Percentiles rank a stretch among this genome's conserved stretches.
Conservation (phyloP, 306 rosid species). For the Sicyos baderoa region DNA sequence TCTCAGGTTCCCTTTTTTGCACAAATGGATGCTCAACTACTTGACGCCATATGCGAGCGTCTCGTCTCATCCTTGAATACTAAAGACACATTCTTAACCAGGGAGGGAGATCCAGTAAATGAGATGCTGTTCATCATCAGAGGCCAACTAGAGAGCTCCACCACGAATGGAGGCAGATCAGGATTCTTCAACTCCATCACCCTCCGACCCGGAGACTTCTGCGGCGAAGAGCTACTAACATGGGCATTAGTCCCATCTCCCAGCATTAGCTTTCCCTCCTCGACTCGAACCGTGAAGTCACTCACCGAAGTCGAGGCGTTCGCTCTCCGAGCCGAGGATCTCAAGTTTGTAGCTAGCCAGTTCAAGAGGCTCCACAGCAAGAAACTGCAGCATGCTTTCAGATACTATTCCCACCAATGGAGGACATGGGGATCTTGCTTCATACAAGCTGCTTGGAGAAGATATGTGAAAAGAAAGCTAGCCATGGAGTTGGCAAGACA, state of each 20-base stretch:
- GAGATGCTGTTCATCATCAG: conserved; percentile 85
- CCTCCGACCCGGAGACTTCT: conserved; percentile 65
- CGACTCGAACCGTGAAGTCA: conserved; percentile 64
- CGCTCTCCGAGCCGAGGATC: conserved; percentile 71
- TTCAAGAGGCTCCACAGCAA: conserved; percentile 83
- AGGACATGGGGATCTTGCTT: conserved; percentile 77
- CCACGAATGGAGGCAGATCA: conserved; percentile 74
- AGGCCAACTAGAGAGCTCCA: conserved; percentile 82
- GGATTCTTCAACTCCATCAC: conserved; percentile 75
- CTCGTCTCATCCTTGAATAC: conserved; percentile 68
- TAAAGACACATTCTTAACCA: conserved; percentile 40
- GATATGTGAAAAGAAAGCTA: conserved; percentile 43
- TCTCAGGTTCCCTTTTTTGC: conserved; percentile 78
- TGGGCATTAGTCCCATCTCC: conserved; percentile 63
- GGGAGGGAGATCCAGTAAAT: conserved; percentile 82
- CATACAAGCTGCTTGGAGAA: conserved; percentile 79
- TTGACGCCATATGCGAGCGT: conserved; percentile 89
- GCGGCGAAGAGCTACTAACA: conserved; percentile 81
- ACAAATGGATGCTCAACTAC: conserved; percentile 80
- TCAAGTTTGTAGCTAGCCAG: conserved; percentile 63
- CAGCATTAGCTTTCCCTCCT: conserved; percentile 51
- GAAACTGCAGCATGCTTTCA: conserved; percentile 73
- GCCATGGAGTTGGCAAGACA: conserved; percentile 49
- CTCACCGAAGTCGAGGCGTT: conserved; percentile 79
- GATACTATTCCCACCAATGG: conserved; percentile 87